Evolutionary conservation across 2,329 filamentous ascomycete species (phyloP), one percentile per base, ranked within the genome.

Genomic region (Hortaea sp.): DNA sequence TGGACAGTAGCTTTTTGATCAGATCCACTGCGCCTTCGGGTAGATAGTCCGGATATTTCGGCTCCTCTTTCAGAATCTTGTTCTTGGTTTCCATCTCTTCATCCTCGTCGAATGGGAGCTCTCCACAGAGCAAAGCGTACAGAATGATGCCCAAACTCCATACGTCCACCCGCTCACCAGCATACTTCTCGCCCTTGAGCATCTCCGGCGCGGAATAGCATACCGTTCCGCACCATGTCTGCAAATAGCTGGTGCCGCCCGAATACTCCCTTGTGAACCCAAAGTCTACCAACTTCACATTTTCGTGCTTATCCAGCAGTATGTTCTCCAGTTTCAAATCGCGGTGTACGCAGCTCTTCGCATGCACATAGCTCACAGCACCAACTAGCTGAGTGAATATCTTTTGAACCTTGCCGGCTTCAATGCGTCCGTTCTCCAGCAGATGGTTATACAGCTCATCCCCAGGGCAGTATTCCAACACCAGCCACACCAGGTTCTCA

Each of bases 151-250:
- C 86, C 54, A 94, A 64, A 60, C 87, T 92, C 87, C 87, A 98
- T 4, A 98, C 88, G 61, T 98, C 92, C 42, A 98, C 90, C 70
- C 95, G 97, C 70, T 95, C 88, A 28, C 88, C 90, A 0, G 89
- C 92, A 63, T 98, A 98, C 66, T 94, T 97, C 66, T 98, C 92
- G 35, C 89, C 92, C 65, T 92, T 95, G 37, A 98, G 75, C 92
- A 98, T 98, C 67, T 98, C 92, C 2, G 92, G 92, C 2, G 92
- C 92, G 45, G 88, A 95, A 67, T 98, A 98, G 69, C 90, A 97
- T 52, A 98, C 84, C 0, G 92, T 98, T 5, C 92, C 92, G 64
- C 92, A 98, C 67, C 95, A 98, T 1, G 92, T 98, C 66, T 97
- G 90, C 46, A 98, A 70, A 61, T 97, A 90, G 64, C 89, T 97